phyloP scores from a whole-genome alignment of 176 grass and related monocot genomes.

The Phragmites australis region DNA sequence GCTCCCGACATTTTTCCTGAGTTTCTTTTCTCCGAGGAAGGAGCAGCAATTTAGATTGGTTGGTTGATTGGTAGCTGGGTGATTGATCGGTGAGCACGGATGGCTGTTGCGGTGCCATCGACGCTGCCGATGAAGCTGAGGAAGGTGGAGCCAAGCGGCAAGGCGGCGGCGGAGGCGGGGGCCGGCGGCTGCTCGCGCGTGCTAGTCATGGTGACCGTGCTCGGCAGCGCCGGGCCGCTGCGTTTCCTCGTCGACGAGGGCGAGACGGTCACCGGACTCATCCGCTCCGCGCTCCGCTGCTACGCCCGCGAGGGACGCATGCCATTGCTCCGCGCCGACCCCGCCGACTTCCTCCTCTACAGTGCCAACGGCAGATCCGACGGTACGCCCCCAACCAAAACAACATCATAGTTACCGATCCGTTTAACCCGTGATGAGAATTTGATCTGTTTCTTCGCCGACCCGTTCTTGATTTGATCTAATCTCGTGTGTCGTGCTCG shows the following conservation, averaged over 20 bases:
- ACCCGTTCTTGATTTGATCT: background rate
- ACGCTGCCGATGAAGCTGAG: constrained; percentile 47
- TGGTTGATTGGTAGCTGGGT: background rate
- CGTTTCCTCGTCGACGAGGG: constrained; percentile 70
- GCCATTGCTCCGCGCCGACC: constrained; percentile 52
- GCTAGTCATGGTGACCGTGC: constrained; percentile 68
- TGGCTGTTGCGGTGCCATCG: constrained; percentile 22
- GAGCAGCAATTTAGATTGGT: background rate
- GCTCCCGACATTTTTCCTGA: background rate
- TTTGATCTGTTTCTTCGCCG: background rate
- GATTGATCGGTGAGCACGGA: background rate
- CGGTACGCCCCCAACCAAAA: constrained; percentile 10
- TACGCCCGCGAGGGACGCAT: constrained; percentile 71
- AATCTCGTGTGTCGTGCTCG: background rate
- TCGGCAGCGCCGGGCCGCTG: constrained; percentile 73
- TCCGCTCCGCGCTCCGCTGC: constrained; percentile 53
- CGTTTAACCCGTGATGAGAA: background rate
- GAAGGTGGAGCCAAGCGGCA: constrained; percentile 22
- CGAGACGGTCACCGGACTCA: constrained; percentile 47
- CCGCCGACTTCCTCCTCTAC: constrained; percentile 65
- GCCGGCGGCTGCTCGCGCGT: constrained; percentile 35
- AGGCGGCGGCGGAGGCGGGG: constrained; percentile 18
- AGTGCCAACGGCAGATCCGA: constrained; percentile 61
- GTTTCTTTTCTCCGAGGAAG: background rate
- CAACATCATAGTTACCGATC: background rate